A percentile compares a stretch with the other conserved stretches of the same genome.
Conservation (phyloP, 768 basidiomycete genomes). For the Suillus placidus region DNA sequence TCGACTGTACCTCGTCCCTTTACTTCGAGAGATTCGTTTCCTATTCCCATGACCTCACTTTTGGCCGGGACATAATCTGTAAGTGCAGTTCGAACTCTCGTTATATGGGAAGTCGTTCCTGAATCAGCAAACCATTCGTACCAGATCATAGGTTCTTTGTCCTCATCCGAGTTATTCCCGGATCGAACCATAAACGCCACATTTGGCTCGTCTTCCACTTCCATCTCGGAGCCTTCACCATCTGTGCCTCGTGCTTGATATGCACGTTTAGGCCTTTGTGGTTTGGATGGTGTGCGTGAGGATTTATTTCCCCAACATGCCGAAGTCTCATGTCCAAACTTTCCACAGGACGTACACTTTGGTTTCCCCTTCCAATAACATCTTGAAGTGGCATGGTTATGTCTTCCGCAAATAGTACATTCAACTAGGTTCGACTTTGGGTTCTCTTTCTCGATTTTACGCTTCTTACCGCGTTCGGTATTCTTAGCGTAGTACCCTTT, state of each 20-base stretch:
- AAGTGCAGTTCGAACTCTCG: not conserved
- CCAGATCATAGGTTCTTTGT: constrained; percentile 2
- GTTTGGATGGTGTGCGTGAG: not conserved
- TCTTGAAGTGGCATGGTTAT: not conserved
- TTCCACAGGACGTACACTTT: not conserved
- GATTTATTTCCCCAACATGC: not conserved
- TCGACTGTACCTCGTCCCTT: not conserved
- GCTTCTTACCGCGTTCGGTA: too few species aligned
- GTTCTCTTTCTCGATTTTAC: too few species aligned
- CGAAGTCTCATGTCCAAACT: not conserved
- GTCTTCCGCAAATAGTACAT: not conserved
- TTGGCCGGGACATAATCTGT: not conserved
- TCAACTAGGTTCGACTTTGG: not conserved
- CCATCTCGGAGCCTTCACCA: too few species aligned
- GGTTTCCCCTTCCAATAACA: constrained; percentile 6
- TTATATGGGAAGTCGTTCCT: constrained; percentile 5
- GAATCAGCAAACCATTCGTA: constrained; percentile 15
- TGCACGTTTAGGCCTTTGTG: too few species aligned
- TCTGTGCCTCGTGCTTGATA: not conserved
- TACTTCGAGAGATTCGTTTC: not conserved
- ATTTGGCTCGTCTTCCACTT: not conserved
- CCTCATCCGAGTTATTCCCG: not conserved
- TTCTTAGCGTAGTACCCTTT: not conserved
- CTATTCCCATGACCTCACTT: not conserved
- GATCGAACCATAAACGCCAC: not conserved